phyloP scores from a whole-genome alignment of 768 basidiomycete genomes.

The Nevesoporus exiguus region DNA sequence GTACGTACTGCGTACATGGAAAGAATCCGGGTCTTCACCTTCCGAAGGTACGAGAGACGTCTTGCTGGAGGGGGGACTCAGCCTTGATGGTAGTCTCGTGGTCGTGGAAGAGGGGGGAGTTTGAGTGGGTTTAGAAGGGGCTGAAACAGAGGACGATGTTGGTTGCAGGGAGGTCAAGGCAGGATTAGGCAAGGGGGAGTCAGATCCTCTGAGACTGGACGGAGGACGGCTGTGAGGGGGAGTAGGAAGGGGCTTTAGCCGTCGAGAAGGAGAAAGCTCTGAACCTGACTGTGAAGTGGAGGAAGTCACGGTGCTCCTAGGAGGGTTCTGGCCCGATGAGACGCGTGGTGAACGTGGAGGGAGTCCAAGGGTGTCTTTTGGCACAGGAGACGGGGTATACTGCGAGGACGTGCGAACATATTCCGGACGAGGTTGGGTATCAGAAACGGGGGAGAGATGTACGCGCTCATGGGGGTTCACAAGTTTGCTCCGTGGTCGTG shows the following conservation, averaged over 20 bases:
- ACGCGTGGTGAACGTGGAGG: conserved; percentile 28
- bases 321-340: conserved; percentile 14
- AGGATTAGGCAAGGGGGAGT: conserved; percentile 25
- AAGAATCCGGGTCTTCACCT: conserved; percentile 78
- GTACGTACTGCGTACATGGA: conserved; percentile 83
- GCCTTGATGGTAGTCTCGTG: conserved; percentile 27
- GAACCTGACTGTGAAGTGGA: conserved; percentile 23
- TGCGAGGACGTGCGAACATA: conserved; percentile 20
- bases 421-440: conserved; percentile 22
- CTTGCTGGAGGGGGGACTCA: conserved; percentile 45
- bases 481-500: conserved; percentile 20
- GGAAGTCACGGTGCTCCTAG: conserved; percentile 28
- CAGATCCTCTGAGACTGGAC: conserved; percentile 21
- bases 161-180: conserved; percentile 17
- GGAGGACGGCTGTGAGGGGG: conserved; percentile 30
- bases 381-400: conserved; percentile 14
- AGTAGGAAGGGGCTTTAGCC: conserved; percentile 21
- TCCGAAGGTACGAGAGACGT: conserved; percentile 67
- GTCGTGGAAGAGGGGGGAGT: conserved; percentile 30
- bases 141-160: conserved; percentile 12
- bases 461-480: conserved; percentile 21
- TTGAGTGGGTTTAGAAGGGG: conserved; percentile 35
- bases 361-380: conserved; percentile 17
- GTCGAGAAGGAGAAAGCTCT: conserved; percentile 18
- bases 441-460: conserved; percentile 25